Percentiles rank a stretch among this genome's conserved stretches.
Conservation (phyloP, 73 alveolate species). For the Blepharisma stoltei region DNA sequence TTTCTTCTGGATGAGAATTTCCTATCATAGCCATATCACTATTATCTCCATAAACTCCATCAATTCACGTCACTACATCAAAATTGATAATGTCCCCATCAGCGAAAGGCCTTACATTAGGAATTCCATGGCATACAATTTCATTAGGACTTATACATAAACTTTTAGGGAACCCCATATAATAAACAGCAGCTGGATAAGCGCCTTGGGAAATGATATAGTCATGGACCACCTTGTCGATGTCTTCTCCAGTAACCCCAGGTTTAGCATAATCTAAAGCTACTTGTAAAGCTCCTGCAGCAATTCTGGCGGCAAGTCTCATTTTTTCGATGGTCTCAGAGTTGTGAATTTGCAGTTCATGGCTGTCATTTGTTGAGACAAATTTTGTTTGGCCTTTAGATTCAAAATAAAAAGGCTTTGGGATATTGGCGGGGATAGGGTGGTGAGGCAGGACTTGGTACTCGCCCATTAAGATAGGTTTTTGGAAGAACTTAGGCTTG, state of each 20-base stretch:
- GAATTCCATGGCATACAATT: constrained; percentile 91
- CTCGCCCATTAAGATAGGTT: background rate
- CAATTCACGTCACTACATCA: constrained; percentile 79
- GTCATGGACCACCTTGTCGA: constrained; percentile 87
- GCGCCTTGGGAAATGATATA: constrained; percentile 73
- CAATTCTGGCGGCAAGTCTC: constrained; percentile 80
- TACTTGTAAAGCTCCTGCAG: constrained; percentile 67
- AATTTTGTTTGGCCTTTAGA: constrained; percentile 4
- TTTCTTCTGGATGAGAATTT: constrained; percentile 68
- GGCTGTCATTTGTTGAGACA: background rate
- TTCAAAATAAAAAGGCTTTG: constrained; percentile 16
- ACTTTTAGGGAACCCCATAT: constrained; percentile 87
- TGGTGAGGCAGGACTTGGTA: constrained; percentile 30
- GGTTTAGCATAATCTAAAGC: constrained; percentile 71
- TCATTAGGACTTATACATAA: constrained; percentile 92
- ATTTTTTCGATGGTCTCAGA: constrained; percentile 56
- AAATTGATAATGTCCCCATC: constrained; percentile 83
- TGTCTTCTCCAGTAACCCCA: constrained; percentile 86
- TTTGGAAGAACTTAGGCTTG: background rate
- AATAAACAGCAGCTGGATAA: constrained; percentile 89
- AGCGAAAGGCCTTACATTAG: constrained; percentile 76
- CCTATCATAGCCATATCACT: constrained; percentile 79
- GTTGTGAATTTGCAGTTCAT: background rate
- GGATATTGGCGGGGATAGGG: constrained; percentile 29
- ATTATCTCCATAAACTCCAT: constrained; percentile 91